Evolutionary conservation across 2,329 filamentous ascomycete genomes (phyloP).

Genomic region (Leptographium wingfieldii): DNA sequence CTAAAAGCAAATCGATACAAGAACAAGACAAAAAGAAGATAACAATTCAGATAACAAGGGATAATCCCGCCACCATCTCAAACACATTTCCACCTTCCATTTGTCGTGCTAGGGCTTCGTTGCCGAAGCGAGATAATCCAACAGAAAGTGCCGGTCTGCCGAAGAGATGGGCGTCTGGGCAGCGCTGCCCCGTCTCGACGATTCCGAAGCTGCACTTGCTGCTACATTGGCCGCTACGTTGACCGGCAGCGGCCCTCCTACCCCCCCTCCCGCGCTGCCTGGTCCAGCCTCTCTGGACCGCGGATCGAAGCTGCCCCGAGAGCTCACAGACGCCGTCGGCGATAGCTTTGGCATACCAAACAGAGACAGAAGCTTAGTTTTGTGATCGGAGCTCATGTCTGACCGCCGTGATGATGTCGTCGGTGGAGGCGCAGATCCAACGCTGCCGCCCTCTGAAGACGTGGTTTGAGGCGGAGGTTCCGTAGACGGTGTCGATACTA

Average conservation of each 20-base stretch:
- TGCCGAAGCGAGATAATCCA: conserved; percentile 57
- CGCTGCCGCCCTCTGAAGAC: background rate
- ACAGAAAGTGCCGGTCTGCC: conserved; percentile 61
- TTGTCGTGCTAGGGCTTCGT: conserved; percentile 18
- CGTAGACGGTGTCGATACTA: background rate
- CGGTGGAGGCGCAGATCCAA: background rate
- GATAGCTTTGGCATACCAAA: conserved; percentile 38
- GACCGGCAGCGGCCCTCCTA: background rate
- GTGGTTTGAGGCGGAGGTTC: background rate
- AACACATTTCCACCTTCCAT: background rate
- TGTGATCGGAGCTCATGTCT: conserved; percentile 28
- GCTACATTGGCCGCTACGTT: background rate
- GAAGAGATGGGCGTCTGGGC: conserved; percentile 45
- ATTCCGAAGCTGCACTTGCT: conserved; percentile 9
- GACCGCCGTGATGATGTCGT: conserved; percentile 7
- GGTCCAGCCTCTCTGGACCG: background rate
- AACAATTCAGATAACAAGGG: background rate
- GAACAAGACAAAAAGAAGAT: background rate
- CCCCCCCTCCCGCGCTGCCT: background rate
- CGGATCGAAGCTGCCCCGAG: conserved; percentile 1
- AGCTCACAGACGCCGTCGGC: conserved; percentile 9
- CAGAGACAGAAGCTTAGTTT: conserved; percentile 42
- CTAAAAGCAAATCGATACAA: background rate
- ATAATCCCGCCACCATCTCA: background rate
- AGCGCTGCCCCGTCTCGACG: conserved; percentile 29